Evolutionary conservation across 805 yeast species (phyloP), one percentile per base, ranked within the genome.

Genomic region (Candida corydali): DNA sequence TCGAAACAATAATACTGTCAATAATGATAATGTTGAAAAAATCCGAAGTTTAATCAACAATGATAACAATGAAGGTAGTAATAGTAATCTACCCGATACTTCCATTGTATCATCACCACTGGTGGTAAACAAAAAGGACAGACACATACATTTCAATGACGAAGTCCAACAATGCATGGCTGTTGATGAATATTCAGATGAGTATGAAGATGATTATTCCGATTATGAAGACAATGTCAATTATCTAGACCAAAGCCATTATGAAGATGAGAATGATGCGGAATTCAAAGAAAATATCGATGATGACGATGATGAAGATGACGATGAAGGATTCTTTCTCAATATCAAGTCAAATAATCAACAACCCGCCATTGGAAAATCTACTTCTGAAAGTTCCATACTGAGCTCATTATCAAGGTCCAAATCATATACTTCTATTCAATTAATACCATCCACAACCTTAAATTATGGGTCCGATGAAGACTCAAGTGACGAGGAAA

Each of bases 101-200:
- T n/a, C n/a, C n/a, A n/a, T n/a, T n/a, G n/a, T n/a, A n/a, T n/a
- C n/a, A n/a, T n/a, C n/a, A 20, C 16, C 8, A 12, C 19, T 18
- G 10, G 5, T 32, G 6, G 18, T 35, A 12, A 20, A n/a, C 18
- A 37, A 37, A 28, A 37, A 33, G 19, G 23, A 24, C 7, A 35
- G 94, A 42, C 95, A 76, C 49, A 89, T 93, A 43, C 98, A 89
- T 60, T 93, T 93, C 63, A 93, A 83, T 57, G 94, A 87, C 55
- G 78, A 88, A 37, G 99, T 93, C 22, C 89, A 87, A 57, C 99
- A 93, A 59, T 93, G 98, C 59, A 80, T 86, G 43, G 89, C 95
- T 0, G 55, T 89, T 8, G 78, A 73, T 39, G 59, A 54, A 11
- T 57, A 61, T n/a, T 54, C 57, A 30, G 69, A 63, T 28, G 69